phyloP scores from a whole-genome alignment of 805 yeast species.

The Cyberlindnera galapagoensis region DNA sequence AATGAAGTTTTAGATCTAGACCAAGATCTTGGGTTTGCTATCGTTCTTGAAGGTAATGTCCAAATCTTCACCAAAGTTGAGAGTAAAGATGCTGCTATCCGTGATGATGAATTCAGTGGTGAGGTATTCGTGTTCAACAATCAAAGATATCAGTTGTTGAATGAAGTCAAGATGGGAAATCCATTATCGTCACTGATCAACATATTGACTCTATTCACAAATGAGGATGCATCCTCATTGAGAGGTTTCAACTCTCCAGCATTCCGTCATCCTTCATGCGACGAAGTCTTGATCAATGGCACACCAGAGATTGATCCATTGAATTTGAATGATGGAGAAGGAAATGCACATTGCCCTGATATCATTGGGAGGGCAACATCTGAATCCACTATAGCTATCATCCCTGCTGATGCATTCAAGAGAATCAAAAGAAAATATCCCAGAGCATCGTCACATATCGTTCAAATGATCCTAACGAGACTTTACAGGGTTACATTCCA shows the following conservation, averaged over 20 bases:
- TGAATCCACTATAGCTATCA: conserved; percentile 83
- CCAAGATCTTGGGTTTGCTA: conserved; percentile 76
- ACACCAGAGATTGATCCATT: conserved; percentile 15
- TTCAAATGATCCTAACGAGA: conserved; percentile 84
- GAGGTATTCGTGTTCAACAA: conserved; percentile 42
- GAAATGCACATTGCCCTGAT: conserved; percentile 9
- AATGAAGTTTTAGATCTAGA: conserved; percentile 74
- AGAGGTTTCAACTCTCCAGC: conserved; percentile 5
- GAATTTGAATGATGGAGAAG: conserved; percentile 8
- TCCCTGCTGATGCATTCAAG: conserved; percentile 78
- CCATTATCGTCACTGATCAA: conserved; percentile 81
- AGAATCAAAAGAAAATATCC: conserved; percentile 72
- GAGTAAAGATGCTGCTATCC: conserved; percentile 10
- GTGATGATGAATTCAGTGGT: conserved; percentile 18
- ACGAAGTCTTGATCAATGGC: conserved; percentile 1
- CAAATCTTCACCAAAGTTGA: conserved; percentile 65
- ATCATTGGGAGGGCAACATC: conserved; percentile 70
- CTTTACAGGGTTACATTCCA: conserved; percentile 87
- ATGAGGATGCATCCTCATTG: conserved; percentile 22
- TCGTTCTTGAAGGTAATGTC: conserved; percentile 87
- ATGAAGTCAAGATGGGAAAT: conserved; percentile 76
- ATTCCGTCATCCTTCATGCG: conserved; percentile 1
- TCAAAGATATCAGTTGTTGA: conserved; percentile 64
- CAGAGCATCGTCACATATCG: conserved; percentile 85
- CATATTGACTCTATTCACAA: conserved; percentile 68